These are phyloP conservation scores for Saccharomycopsis amapae DNA, from an alignment of 805 yeast species.

Conservation along the genomic window DNA sequence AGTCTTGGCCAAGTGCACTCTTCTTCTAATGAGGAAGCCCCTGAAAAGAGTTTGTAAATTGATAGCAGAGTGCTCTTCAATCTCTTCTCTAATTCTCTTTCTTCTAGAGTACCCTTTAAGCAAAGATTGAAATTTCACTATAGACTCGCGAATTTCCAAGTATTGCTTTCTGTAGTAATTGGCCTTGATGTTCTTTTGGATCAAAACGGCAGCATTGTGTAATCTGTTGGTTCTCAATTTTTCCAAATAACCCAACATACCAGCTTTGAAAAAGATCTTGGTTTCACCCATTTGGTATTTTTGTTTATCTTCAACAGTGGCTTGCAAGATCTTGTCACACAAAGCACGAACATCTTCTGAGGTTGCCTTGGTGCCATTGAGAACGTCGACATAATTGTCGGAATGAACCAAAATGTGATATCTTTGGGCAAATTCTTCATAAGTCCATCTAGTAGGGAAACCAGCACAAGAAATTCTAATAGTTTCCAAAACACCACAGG, in stretches of 20 bases:
- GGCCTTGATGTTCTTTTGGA: slow-evolving; percentile 77
- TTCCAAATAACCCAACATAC: slow-evolving; percentile 89
- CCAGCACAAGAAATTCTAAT: slow-evolving; percentile 97
- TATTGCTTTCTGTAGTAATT: slow-evolving; percentile 56
- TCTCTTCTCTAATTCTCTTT: slow-evolving; percentile 43
- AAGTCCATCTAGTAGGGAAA: slow-evolving; percentile 94
- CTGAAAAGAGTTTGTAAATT: slow-evolving; percentile 63
- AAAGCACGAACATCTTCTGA: slow-evolving; percentile 53
- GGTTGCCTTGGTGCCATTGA: slow-evolving; percentile 41
- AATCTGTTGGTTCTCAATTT: slow-evolving; percentile 76
- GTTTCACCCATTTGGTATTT: slow-evolving; percentile 90
- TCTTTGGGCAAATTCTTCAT: slow-evolving; percentile 84
- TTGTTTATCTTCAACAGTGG: slow-evolving; percentile 54
- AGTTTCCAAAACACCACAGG: slow-evolving; percentile 98
- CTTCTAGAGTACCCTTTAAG: slow-evolving; percentile 61
- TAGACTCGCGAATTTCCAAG: slow-evolving; percentile 45
- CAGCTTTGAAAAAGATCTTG: slow-evolving; percentile 93
- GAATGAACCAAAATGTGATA: slow-evolving; percentile 80
- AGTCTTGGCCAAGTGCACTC: slow-evolving; percentile 25
- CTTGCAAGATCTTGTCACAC: slow-evolving; percentile 59
- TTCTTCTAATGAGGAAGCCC: slow-evolving; percentile 42
- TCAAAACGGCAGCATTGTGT: slow-evolving; percentile 67
- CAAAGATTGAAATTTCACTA: slow-evolving; percentile 51
- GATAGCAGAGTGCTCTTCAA: slow-evolving; percentile 56
- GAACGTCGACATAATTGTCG: slow-evolving; percentile 54